Percentiles rank a stretch among this genome's conserved stretches.
These are phyloP conservation scores for Massarina eburnea DNA, from an alignment of 2,329 filamentous ascomycete genomes.

Conservation along the genomic window DNA sequence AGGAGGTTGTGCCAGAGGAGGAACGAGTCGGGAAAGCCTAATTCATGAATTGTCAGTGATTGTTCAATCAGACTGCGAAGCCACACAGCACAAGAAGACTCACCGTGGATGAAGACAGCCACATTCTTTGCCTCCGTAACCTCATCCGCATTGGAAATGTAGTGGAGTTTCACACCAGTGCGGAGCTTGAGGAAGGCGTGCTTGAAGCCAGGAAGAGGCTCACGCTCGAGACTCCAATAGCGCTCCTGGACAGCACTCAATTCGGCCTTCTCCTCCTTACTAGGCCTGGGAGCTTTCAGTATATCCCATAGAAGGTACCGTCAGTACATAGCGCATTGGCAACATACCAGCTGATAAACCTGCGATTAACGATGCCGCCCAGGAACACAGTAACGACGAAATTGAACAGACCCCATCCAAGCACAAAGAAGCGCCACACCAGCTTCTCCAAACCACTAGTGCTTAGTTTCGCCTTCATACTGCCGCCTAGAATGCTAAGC, in stretches of 20 bases:
- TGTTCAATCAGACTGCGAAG: neutral
- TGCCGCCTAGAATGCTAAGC: neutral
- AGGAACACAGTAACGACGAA: slow-evolving; percentile 22
- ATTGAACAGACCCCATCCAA: slow-evolving; percentile 35
- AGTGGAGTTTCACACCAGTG: slow-evolving; percentile 57
- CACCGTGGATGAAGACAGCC: slow-evolving; percentile 58
- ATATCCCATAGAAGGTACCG: too few species aligned
- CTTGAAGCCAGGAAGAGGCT: slow-evolving; percentile 47
- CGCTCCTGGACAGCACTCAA: slow-evolving; percentile 48
- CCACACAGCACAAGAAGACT: neutral
- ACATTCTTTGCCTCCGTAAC: slow-evolving; percentile 38
- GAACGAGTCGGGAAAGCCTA: slow-evolving; percentile 60
- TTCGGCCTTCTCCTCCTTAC: slow-evolving; percentile 29
- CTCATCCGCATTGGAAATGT: slow-evolving; percentile 42
- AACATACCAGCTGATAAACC: slow-evolving; percentile 30
- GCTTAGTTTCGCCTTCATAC: neutral
- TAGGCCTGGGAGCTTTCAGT: too few species aligned
- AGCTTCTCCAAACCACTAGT: slow-evolving; percentile 13
- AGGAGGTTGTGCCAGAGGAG: slow-evolving; percentile 57
- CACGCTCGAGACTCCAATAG: slow-evolving; percentile 57
- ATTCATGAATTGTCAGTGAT: too few species aligned
- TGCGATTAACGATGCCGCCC: slow-evolving; percentile 27
- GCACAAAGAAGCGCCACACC: slow-evolving; percentile 28
- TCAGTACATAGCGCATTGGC: too few species aligned
- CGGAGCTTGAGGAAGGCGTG: slow-evolving; percentile 56